Base-by-base conservation (phyloP, 345 rosid species). In the Salix purpurea region DNA sequence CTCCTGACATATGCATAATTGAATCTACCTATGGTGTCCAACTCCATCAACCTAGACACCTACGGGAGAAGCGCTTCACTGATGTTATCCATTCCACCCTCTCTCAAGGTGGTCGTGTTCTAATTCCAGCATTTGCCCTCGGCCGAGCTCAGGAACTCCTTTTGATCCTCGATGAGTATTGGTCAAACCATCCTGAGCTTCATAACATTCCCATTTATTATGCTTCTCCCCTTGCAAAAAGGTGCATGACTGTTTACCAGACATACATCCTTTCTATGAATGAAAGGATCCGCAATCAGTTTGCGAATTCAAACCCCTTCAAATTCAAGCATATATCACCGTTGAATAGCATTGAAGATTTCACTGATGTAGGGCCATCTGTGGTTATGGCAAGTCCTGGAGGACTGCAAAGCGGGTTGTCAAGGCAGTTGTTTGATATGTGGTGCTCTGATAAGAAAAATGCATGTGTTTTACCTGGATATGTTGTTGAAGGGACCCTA, bases 361-460 rank as follows among this genome's bases (percentile, higher is more conserved):
- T 95, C 73, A 86, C 83, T 70, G 99, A 93, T 71, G 92, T 93
- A 0, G 97, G 99, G 21, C 97, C 99, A 30, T 93, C 89, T 4
- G 97, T 95, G 73, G 97, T 93, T 46, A 93, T 95, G 99, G 99
- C 99, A 56, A 95, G 90, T 81, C 99, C 97, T 7, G 82, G 97
- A 65, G 96, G 97, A 73, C 93, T 95, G 73, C 97, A 95, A 74
- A 95, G 99, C 52, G 99, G 97, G 62, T 71, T 95, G 72, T 95
- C 99, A 1, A 83, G 97, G 78, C 97, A 93, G 79, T 86, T 95
- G 74, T 95, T 95, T 79, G 99, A 93, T 80, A 87, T 66, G 84
- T 95, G 99, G 99, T 95, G 97, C 77, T 78, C 94, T 48, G 96
- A 95, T 34, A 95, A 88, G 93, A 95, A 90, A 78, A 95, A 93